These are phyloP conservation scores for Dendrobium huoshanense DNA, from an alignment of 106 monocot genomes.

Conservation along the genomic window DNA sequence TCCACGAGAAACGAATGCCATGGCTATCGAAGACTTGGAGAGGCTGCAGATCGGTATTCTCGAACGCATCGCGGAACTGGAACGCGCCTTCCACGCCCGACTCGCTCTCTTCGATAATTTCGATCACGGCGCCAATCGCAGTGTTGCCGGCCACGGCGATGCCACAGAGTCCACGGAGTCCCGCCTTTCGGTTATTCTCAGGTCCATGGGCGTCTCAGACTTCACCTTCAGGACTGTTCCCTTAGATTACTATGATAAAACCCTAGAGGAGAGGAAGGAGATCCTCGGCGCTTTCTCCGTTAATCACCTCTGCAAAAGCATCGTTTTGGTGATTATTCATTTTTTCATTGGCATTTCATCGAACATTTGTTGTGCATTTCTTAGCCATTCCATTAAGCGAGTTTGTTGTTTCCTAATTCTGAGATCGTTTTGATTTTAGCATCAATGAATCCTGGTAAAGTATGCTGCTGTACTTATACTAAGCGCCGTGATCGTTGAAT, in stretches of 20 bases:
- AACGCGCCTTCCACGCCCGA: conserved; percentile 20
- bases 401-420: not conserved
- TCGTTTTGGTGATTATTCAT: conserved; percentile 39
- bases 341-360: conserved; percentile 25
- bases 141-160: not conserved
- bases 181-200: conserved; percentile 49
- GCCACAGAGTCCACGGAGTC: conserved; percentile 43
- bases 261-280: conserved; percentile 37
- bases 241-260: conserved; percentile 50
- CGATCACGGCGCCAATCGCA: not conserved
- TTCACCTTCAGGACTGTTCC: conserved; percentile 52
- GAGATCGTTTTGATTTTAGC: not conserved
- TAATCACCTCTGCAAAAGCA: conserved; percentile 73
- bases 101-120: conserved; percentile 17
- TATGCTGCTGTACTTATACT: not conserved
- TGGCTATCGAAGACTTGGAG: conserved; percentile 42
- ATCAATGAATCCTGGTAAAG: not conserved
- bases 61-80: conserved; percentile 33
- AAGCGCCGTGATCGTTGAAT: too few relatives aligned
- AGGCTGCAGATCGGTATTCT: conserved; percentile 34
- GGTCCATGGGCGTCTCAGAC: conserved; percentile 26
- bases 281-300: conserved; percentile 46
- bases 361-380: conserved; percentile 11
- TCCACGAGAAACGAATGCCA: conserved; percentile 7
- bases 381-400: not conserved